Evolutionary conservation across 2,329 filamentous ascomycete genomes (phyloP), one percentile per base, ranked within the genome.

Genomic region (Aspergillus sergii): DNA sequence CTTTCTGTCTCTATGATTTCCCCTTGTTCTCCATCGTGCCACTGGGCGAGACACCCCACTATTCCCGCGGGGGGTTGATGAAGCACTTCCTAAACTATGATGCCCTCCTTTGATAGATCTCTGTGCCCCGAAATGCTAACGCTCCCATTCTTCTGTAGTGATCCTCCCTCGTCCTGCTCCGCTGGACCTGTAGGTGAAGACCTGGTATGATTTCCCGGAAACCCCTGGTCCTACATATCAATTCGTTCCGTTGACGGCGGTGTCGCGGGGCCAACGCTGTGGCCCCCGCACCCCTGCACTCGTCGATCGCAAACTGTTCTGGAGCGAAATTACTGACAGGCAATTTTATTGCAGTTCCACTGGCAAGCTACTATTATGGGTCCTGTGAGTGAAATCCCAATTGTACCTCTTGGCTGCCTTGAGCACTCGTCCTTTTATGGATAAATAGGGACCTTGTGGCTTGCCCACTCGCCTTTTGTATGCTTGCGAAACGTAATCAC

Each of bases 331-430:
- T 60, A 69, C 70, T 72, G 62, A 74, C 76, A 14, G 16, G 9
- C 73, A 71, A 72, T 62, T 26, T 36, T 55, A 74, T 57, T 2
- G 55, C 74, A 99, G 94, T 99, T 99, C 80, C 95, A 98, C 89
- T 99, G 95, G 95, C 95, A 99, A 90, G 95, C 95, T 76, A 99
- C 95, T 59, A 99, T 99, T 80, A 99, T 99, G 95, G 95, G 95
- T 82, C 95, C 95, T 80, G 93, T 96, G 89, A 89, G 92, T 72
- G 63, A 66, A 51, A 21, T n/a, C 14, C 11, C 7, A 21, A 12
- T 46, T 23, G 30, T n/a, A 36, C 75, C 60, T 39, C 32, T 46
- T 63, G 41, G 55, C 28, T 46, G 36, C 41, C 48, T 48, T 54
- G 43, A 32, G 50, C 30, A 16, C 32, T 55, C 28, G 50, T 9